Conservation (phyloP, 2,329 filamentous ascomycete genomes). For the Cladosporium oxysporum region DNA sequence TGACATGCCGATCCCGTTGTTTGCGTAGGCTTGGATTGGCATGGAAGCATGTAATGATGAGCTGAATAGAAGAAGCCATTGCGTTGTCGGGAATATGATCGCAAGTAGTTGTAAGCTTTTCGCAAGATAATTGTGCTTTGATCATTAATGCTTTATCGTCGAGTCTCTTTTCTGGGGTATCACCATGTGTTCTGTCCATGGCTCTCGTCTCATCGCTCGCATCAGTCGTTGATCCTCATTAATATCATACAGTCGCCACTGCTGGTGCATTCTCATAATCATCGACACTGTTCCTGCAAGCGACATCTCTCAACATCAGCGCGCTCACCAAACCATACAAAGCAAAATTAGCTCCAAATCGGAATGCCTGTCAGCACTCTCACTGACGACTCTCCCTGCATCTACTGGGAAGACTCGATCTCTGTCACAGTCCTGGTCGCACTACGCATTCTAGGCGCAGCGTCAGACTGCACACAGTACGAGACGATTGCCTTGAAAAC, state of each 20-base stretch:
- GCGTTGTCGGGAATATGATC: too few species aligned
- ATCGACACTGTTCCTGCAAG: not conserved
- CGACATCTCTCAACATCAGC: not conserved
- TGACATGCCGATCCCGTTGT: slow-evolving; percentile 7
- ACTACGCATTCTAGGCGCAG: slow-evolving; percentile 25
- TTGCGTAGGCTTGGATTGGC: not conserved
- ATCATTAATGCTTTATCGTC: not conserved
- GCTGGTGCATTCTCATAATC: not conserved
- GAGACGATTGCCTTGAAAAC: slow-evolving; percentile 35
- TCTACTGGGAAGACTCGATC: not conserved
- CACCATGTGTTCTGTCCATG: slow-evolving; percentile 1
- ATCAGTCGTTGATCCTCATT: not conserved
- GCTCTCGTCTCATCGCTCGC: not conserved
- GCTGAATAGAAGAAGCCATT: too few species aligned
- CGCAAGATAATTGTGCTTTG: not conserved
- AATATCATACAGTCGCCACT: not conserved
- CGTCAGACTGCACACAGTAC: slow-evolving; percentile 24
- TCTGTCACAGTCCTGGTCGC: not conserved
- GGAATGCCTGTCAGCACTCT: not conserved
- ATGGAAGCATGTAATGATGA: not conserved
- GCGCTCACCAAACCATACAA: not conserved
- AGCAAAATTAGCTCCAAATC: not conserved
- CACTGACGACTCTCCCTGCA: not conserved
- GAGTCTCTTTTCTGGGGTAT: not conserved
- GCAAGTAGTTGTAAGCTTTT: not conserved